Evolutionary conservation across 169 alveolate genomes (phyloP).

Genomic region (Ichthyophthirius multifiliis): DNA sequence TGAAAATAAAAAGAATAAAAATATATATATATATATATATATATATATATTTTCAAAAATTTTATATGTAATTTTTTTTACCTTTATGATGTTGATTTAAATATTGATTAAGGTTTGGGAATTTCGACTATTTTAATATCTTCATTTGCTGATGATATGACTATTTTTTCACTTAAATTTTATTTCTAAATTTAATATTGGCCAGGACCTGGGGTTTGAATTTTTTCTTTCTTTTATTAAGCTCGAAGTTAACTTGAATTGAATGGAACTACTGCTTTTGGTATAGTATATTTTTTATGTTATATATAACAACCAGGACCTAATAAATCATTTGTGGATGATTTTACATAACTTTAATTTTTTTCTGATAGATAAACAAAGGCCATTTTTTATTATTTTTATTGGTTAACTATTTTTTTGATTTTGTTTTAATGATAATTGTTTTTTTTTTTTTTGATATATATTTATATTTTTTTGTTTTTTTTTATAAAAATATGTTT

Average conservation of each 20-base stretch:
- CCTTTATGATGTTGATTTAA: background rate
- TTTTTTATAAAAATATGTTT: no score
- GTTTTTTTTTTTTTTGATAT: no score
- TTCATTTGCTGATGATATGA: slow-evolving; percentile 7
- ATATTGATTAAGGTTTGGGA: background rate
- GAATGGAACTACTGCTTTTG: background rate
- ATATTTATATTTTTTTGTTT: no score
- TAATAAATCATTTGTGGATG: background rate
- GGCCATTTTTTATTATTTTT: background rate
- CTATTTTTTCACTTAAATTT: slow-evolving; percentile 13
- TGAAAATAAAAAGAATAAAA: background rate
- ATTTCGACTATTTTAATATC: slow-evolving; percentile 14
- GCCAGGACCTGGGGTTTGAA: background rate
- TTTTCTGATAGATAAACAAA: slow-evolving; percentile 6
- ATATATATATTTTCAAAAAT: background rate
- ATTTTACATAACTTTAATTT: background rate
- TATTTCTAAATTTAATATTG: background rate
- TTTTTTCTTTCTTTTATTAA: background rate
- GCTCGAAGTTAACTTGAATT: background rate
- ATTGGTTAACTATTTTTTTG: background rate
- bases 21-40: background rate
- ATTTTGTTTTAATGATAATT: no score
- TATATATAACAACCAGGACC: slow-evolving; percentile 8
- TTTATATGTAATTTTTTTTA: background rate
- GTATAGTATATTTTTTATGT: background rate